Evolutionary conservation across 306 rosid genomes (phyloP).

Genomic region (Cyamopsis tetragonoloba): DNA sequence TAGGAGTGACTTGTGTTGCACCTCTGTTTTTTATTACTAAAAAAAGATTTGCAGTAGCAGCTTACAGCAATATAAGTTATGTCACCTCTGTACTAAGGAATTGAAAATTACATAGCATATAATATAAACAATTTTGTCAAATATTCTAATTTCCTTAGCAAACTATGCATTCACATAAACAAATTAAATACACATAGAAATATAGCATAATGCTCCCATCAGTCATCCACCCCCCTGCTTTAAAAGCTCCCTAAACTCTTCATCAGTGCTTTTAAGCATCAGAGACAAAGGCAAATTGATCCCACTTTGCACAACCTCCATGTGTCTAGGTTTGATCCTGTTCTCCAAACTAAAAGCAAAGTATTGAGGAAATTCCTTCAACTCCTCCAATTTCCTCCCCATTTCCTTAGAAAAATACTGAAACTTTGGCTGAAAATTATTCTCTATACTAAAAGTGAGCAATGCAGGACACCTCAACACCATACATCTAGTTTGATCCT

Average conservation of each 20-base stretch:
- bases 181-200: constrained; percentile 7
- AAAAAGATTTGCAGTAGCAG: too few relatives aligned
- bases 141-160: not conserved
- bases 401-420: constrained; percentile 59
- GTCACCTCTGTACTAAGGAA: not conserved
- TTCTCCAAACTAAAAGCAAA: constrained; percentile 87
- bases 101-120: not conserved
- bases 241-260: constrained; percentile 57
- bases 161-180: constrained; percentile 3
- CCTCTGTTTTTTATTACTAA: too few relatives aligned
- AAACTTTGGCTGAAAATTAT: constrained; percentile 72
- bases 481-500: constrained; percentile 52
- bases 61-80: not conserved
- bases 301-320: constrained; percentile 51
- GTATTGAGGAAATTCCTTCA: constrained; percentile 81
- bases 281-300: constrained; percentile 50
- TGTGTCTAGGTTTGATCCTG: constrained; percentile 82
- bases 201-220: not conserved
- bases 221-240: constrained; percentile 14
- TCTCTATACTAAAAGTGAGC: constrained; percentile 82
- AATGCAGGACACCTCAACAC: constrained; percentile 72
- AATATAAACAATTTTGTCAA: constrained; percentile 19
- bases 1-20: too few relatives aligned
- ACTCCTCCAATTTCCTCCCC: constrained; percentile 56
- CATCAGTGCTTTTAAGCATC: constrained; percentile 81